Evolutionary conservation across 805 yeast genomes (phyloP), one percentile per base, ranked within the genome.

Genomic region (Myxozyma vanderwaltii): DNA sequence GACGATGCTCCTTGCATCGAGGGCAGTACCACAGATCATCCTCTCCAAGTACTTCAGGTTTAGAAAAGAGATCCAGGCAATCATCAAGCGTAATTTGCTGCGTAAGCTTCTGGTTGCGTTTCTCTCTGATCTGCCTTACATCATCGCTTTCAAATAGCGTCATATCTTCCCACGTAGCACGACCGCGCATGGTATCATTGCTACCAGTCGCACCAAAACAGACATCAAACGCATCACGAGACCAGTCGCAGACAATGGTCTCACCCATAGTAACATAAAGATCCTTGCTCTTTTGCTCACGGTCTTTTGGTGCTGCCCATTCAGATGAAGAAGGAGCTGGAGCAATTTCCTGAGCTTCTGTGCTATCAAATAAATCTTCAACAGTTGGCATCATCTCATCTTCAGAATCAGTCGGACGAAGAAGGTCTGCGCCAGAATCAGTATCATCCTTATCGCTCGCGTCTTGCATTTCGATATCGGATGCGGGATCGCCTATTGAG

Each of bases 21-120:
- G 97, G 95, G 72, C 99, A 92, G 68, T 86, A 91, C 98, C 98
- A 92, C 35, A 90, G 77, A 73, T 92, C 98, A 54, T 89, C 86
- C 51, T 89, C 87, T 13, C 97, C 89, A 46, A 92, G 77, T 1
- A 91, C 83, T 71, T 92, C 99, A 0, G 95, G 86, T 51, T 82
- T 81, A 19, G 95, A 83, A 68, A 92, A 92, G 59, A 83, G 70
- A 21, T 81, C 79, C 47, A 92, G 71, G 70, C 98, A 92, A 66
- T 88, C 92, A 63, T 83, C 81, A 19, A 92, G 77, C 0, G 88
- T 76, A 21, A 86, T 80, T 1, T 62, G 65, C 35, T 77, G 76
- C 56, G 51, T 65, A 64, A 46, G 54, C 55, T 47, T 36, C 63
- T 60, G 12, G 21, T 54, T 46, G 31, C 57, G 46, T 21, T 38